These are phyloP conservation scores for Arthromyces matolae DNA, from an alignment of 768 basidiomycete genomes.

Conservation along the genomic window DNA sequence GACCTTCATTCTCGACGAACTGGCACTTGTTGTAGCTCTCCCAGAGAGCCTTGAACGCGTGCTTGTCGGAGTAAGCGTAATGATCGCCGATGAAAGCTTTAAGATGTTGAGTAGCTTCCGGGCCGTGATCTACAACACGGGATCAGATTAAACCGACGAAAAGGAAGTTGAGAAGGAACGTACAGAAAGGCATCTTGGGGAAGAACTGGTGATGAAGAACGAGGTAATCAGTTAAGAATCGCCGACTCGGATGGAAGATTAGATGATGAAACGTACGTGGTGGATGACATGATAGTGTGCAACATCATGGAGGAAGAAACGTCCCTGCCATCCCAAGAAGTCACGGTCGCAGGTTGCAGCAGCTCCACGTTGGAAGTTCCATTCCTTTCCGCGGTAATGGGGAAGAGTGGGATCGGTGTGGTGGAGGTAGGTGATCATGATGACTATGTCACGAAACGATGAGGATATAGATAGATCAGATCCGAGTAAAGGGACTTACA, in stretches of 20 bases:
- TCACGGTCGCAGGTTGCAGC: slow-evolving; percentile 56
- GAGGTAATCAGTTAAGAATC: no score
- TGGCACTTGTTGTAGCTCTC: slow-evolving; percentile 54
- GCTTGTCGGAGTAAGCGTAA: slow-evolving; percentile 41
- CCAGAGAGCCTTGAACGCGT: slow-evolving; percentile 47
- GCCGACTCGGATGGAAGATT: no score
- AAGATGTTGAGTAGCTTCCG: slow-evolving; percentile 48
- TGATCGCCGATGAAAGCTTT: slow-evolving; percentile 48
- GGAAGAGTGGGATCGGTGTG: slow-evolving; percentile 56
- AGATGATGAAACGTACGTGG: slow-evolving; percentile 43
- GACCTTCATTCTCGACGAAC: slow-evolving; percentile 57
- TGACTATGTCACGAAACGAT: slow-evolving; percentile 29
- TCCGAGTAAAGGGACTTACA: slow-evolving; percentile 33
- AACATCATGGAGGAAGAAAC: slow-evolving; percentile 66
- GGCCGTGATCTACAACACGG: slow-evolving; percentile 46
- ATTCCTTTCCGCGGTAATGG: slow-evolving; percentile 53
- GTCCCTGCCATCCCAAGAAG: slow-evolving; percentile 61
- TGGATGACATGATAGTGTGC: slow-evolving; percentile 64
- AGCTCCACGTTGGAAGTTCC: slow-evolving; percentile 62
- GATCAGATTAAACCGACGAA: slow-evolving; percentile 13
- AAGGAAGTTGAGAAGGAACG: slow-evolving; percentile 20
- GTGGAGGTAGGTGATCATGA: slow-evolving; percentile 58
- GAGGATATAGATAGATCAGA: no score
- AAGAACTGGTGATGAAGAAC: no score
- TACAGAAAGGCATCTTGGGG: slow-evolving; percentile 21